Percentiles rank a stretch among this genome's conserved stretches.
These are phyloP conservation scores for Vachellia collinsii DNA, from an alignment of 306 rosid species.

Conservation along the genomic window DNA sequence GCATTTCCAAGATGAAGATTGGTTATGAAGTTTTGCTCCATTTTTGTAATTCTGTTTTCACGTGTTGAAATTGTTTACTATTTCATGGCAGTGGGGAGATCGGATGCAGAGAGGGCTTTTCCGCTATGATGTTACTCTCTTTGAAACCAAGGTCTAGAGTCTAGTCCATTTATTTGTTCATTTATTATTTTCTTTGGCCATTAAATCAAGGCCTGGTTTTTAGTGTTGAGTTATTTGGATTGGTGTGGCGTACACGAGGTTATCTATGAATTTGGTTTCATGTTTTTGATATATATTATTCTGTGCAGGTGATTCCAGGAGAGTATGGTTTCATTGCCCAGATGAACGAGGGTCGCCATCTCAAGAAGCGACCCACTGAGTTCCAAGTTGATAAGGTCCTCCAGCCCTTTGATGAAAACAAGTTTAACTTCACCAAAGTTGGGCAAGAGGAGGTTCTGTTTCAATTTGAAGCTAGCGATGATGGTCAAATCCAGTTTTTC, in stretches of 20 bases:
- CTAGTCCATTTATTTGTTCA: not conserved
- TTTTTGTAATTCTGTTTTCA: constrained; percentile 12
- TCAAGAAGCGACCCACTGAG: constrained; percentile 42
- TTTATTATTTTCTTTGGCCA: not conserved
- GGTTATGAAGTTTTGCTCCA: not conserved
- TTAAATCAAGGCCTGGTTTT: constrained; percentile 74
- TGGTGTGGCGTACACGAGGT: not conserved
- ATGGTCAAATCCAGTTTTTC: constrained; percentile 41
- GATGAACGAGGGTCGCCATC: constrained; percentile 42
- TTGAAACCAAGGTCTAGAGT: constrained; percentile 94
- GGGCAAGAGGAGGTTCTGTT: constrained; percentile 47
- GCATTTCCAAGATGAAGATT: constrained; percentile 15
- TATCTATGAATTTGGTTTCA: not conserved
- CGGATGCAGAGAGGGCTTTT: constrained; percentile 90
- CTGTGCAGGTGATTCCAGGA: constrained; percentile 83
- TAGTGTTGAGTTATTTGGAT: constrained; percentile 36
- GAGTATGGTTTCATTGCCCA: constrained; percentile 57
- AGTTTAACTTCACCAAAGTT: constrained; percentile 43
- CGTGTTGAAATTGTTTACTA: constrained; percentile 29
- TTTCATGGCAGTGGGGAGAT: constrained; percentile 82
- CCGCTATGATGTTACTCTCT: constrained; percentile 93
- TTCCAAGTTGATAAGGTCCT: constrained; percentile 42
- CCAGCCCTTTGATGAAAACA: constrained; percentile 40
- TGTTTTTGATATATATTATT: constrained; percentile 30
- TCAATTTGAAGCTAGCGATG: constrained; percentile 29